These are phyloP conservation scores for Wallacemonas sp. DNA, from an alignment of 208 protist species.

Conservation along the genomic window DNA sequence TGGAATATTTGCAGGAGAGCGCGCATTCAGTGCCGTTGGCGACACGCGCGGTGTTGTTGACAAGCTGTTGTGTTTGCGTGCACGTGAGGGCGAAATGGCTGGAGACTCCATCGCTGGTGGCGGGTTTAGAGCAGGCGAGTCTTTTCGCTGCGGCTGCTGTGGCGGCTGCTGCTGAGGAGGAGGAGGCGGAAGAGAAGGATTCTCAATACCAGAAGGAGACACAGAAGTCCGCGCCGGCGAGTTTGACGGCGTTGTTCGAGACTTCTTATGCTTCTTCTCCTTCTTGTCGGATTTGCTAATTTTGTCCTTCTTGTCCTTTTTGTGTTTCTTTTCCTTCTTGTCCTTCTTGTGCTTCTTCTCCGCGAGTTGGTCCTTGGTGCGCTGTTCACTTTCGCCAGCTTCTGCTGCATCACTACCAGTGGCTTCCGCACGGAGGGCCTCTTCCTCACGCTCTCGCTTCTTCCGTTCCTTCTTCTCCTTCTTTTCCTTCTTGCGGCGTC, in stretches of 20 bases:
- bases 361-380: too few species aligned
- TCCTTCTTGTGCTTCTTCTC: not conserved
- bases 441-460: conserved; percentile 7
- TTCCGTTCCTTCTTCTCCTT: conserved; percentile 1
- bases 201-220: too few species aligned
- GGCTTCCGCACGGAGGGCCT: not conserved
- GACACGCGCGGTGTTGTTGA: not conserved
- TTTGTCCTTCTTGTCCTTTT: conserved; percentile 11
- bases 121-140: conserved; percentile 2
- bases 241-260: not conserved
- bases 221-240: too few species aligned
- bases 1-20: not conserved
- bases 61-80: not conserved
- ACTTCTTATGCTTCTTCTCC: conserved; percentile 7
- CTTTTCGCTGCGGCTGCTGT: too few species aligned
- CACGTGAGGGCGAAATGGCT: not conserved
- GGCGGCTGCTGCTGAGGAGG: too few species aligned
- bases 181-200: too few species aligned
- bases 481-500: conserved; percentile 9
- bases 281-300: too few species aligned
- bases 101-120: not conserved
- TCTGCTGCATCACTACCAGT: not conserved
- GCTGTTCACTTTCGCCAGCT: not conserved
- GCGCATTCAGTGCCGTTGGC: not conserved
- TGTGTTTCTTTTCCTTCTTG: conserved; percentile 11